phyloP scores from a whole-genome alignment of 2,329 filamentous ascomycete genomes.

The Ophiosphaerella narmari region DNA sequence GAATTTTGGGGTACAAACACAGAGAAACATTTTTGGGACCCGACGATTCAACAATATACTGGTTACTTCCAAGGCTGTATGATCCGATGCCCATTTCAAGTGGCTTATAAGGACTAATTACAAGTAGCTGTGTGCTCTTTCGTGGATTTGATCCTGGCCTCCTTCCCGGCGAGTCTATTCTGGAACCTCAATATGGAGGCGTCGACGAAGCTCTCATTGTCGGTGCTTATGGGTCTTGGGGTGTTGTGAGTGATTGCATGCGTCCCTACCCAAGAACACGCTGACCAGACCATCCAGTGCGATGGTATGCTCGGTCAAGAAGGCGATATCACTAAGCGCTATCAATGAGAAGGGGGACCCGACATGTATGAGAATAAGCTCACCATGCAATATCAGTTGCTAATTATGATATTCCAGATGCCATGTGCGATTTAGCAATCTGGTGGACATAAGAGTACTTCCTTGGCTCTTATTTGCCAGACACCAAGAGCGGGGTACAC shows the following conservation, averaged over 20 bases:
- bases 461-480: background rate
- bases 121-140: background rate
- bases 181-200: constrained; percentile 3
- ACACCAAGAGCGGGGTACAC: background rate
- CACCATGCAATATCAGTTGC: background rate
- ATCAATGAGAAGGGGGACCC: constrained; percentile 3
- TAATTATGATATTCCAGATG: background rate
- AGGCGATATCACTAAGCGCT: background rate
- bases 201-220: background rate
- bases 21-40: background rate
- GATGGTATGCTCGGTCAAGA: constrained; percentile 1
- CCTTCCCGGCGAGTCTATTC: constrained; percentile 2
- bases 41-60: background rate
- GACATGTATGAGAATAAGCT: background rate
- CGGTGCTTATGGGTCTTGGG: constrained; percentile 1
- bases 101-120: no score
- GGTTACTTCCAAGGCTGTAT: constrained; percentile 1
- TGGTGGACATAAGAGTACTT: constrained; percentile 1
- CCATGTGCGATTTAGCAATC: constrained; percentile 3
- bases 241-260: constrained; percentile 1
- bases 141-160: constrained; percentile 2
- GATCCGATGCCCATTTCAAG: background rate
- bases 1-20: constrained; percentile 2
- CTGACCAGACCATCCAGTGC: background rate
- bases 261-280: background rate